Percentiles rank a stretch among this genome's conserved stretches.
Evolutionary conservation across 768 basidiomycete genomes (phyloP).

Genomic region (Suillus alpinus): DNA sequence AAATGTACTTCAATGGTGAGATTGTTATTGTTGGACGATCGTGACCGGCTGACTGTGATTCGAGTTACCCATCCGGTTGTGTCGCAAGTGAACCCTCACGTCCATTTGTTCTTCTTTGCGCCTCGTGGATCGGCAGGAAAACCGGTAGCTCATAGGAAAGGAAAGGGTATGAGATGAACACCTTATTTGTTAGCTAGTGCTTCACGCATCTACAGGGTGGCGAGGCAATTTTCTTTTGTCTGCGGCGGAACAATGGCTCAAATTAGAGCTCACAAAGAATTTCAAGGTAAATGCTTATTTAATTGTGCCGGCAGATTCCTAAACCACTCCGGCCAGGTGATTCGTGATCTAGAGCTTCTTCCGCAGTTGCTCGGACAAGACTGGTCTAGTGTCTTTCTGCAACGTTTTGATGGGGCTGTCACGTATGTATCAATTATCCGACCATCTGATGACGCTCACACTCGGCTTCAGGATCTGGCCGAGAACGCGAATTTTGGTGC

Average conservation of each 20-base stretch:
- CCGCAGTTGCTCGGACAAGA: constrained; percentile 93
- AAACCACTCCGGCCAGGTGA: constrained; percentile 49
- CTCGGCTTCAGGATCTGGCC: constrained; percentile 70
- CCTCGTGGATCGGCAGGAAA: constrained; percentile 85
- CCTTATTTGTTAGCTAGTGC: not conserved
- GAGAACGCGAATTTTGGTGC: constrained; percentile 70
- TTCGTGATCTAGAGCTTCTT: constrained; percentile 92
- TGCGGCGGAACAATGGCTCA: constrained; percentile 92
- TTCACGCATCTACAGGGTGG: constrained; percentile 60
- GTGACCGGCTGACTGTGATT: constrained; percentile 6
- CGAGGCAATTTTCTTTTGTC: constrained; percentile 91
- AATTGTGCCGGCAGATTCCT: not conserved
- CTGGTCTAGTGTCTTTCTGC: constrained; percentile 95
- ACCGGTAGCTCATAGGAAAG: constrained; percentile 92
- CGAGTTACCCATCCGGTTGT: constrained; percentile 90
- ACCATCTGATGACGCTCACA: constrained; percentile 19
- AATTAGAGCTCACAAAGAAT: constrained; percentile 94
- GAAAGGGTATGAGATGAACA: constrained; percentile 59
- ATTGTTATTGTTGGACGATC: constrained; percentile 1
- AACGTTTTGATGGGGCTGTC: constrained; percentile 85
- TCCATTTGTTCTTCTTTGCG: constrained; percentile 94
- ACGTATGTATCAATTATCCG: constrained; percentile 55
- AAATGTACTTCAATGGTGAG: constrained; percentile 84
- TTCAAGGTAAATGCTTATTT: constrained; percentile 57
- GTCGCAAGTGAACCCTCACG: constrained; percentile 88